These are phyloP conservation scores for Passalora sequoiae DNA, from an alignment of 2,329 filamentous ascomycete genomes.

Conservation along the genomic window DNA sequence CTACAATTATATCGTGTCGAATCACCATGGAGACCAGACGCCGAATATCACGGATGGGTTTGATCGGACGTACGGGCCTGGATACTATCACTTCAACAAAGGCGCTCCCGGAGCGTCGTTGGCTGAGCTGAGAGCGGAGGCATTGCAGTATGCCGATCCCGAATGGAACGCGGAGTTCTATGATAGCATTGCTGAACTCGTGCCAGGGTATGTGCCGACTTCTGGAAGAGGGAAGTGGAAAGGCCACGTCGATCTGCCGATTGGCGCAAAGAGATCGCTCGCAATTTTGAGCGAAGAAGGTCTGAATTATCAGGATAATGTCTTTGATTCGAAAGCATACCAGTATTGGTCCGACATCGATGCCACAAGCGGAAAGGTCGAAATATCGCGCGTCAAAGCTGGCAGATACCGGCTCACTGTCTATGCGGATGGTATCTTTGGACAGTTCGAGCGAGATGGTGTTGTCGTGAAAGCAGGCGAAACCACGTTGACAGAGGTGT, in stretches of 20 bases:
- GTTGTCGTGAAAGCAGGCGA: slow-evolving; percentile 42
- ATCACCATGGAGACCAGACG: slow-evolving; percentile 59
- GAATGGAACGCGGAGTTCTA: slow-evolving; percentile 58
- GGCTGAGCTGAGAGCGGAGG: slow-evolving; percentile 50
- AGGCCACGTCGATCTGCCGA: slow-evolving; percentile 49
- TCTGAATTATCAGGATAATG: slow-evolving; percentile 56
- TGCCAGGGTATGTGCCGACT: slow-evolving; percentile 56
- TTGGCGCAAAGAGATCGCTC: slow-evolving; percentile 48
- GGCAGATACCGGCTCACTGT: slow-evolving; percentile 59
- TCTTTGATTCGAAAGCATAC: slow-evolving; percentile 49
- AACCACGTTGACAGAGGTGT: slow-evolving; percentile 37
- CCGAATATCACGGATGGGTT: slow-evolving; percentile 62
- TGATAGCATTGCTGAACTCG: slow-evolving; percentile 55
- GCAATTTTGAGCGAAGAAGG: slow-evolving; percentile 52
- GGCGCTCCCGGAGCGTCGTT: slow-evolving; percentile 45
- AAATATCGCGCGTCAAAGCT: slow-evolving; percentile 51
- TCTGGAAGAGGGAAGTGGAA: slow-evolving; percentile 49
- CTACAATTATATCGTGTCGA: slow-evolving; percentile 60
- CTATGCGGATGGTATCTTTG: slow-evolving; percentile 59
- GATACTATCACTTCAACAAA: slow-evolving; percentile 60
- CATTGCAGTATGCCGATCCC: slow-evolving; percentile 47
- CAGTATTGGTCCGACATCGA: slow-evolving; percentile 59
- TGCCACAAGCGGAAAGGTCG: slow-evolving; percentile 41
- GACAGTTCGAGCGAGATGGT: slow-evolving; percentile 53
- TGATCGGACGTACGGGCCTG: slow-evolving; percentile 60